These are phyloP conservation scores for Aspergillus candidus DNA, from an alignment of 2,329 filamentous ascomycete genomes.

Conservation along the genomic window DNA sequence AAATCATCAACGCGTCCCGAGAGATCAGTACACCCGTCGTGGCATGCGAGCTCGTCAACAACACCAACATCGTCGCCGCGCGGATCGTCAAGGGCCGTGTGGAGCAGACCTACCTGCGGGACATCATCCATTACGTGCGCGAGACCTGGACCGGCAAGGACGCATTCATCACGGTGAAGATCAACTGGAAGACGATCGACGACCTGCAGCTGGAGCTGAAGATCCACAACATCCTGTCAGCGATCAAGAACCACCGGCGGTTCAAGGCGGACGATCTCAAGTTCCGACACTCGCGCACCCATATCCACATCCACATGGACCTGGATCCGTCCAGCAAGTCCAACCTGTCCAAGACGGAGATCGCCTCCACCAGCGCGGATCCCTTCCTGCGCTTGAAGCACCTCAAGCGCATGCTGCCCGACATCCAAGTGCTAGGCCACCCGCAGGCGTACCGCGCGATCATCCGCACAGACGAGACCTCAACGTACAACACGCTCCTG, in stretches of 20 bases:
- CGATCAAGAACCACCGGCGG: slow-evolving; percentile 76
- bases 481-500: slow-evolving; percentile 64
- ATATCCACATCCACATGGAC: slow-evolving; percentile 68
- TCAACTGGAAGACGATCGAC: slow-evolving; percentile 72
- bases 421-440: slow-evolving; percentile 85
- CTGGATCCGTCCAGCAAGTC: slow-evolving; percentile 31
- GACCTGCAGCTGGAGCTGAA: slow-evolving; percentile 76
- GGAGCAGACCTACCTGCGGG: slow-evolving; percentile 86
- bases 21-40: slow-evolving; percentile 92
- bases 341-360: slow-evolving; percentile 37
- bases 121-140: slow-evolving; percentile 74
- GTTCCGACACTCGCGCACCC: slow-evolving; percentile 43
- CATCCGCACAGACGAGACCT: slow-evolving; percentile 70
- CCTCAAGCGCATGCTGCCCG: slow-evolving; percentile 73
- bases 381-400: slow-evolving; percentile 64
- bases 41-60: slow-evolving; percentile 73
- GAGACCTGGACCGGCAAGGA: slow-evolving; percentile 78
- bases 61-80: slow-evolving; percentile 69
- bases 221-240: slow-evolving; percentile 64
- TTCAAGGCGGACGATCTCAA: slow-evolving; percentile 62
- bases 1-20: slow-evolving; percentile 98
- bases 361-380: slow-evolving; percentile 38
- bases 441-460: slow-evolving; percentile 79
- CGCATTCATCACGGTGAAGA: slow-evolving; percentile 70
- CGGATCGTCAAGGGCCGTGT: slow-evolving; percentile 87